Conservation (phyloP, 257 asterid genomes). For the Solanum medicagineum region DNA sequence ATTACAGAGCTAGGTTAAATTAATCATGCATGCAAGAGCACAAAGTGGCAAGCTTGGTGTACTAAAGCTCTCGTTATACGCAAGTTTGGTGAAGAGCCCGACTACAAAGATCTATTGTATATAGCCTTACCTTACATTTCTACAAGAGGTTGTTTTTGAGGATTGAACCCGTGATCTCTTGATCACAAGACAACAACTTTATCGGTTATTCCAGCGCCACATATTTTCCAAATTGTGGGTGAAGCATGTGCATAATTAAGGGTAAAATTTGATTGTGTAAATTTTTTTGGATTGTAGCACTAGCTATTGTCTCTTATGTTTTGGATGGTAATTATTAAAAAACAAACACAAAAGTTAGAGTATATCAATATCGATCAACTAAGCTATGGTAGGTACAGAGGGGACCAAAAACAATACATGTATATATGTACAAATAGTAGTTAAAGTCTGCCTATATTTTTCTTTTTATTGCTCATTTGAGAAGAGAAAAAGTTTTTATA, state of each 20-base stretch:
- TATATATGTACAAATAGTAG: neutral
- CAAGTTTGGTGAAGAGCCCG: too few relatives aligned
- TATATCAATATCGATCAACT: neutral
- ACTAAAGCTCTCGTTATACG: too few relatives aligned
- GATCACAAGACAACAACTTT: too few relatives aligned
- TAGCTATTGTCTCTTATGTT: neutral
- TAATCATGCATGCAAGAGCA: too few relatives aligned
- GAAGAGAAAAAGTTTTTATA: neutral
- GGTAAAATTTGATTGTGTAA: neutral
- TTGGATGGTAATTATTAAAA: neutral
- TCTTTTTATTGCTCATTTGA: neutral
- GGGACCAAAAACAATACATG: neutral
- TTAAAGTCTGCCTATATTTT: neutral
- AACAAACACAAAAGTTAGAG: neutral
- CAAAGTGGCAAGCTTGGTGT: too few relatives aligned
- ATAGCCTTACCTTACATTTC: too few relatives aligned
- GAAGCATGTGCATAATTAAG: neutral
- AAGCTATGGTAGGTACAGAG: neutral
- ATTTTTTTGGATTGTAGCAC: neutral
- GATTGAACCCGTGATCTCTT: too few relatives aligned
- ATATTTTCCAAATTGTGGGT: neutral
- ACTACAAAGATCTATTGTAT: too few relatives aligned
- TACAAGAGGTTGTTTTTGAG: too few relatives aligned
- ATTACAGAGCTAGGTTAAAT: neutral
- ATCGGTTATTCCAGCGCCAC: neutral